Conservation (phyloP, 1,139 yeast species). For the Geotrichum citri-aurantii region DNA sequence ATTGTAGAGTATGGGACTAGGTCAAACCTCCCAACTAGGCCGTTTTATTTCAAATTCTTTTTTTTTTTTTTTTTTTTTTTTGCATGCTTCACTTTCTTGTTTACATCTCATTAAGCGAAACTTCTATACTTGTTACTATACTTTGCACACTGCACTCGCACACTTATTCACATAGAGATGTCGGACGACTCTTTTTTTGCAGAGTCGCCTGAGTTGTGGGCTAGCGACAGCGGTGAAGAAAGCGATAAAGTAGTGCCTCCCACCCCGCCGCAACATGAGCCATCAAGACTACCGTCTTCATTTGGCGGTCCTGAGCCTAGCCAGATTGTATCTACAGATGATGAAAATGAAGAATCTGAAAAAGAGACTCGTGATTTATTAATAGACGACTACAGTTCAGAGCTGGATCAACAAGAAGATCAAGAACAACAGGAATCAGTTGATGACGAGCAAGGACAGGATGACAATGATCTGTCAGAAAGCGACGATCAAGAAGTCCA, state of each 20-base stretch:
- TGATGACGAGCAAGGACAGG: too few relatives aligned
- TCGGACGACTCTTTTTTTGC: not conserved
- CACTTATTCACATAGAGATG: not conserved
- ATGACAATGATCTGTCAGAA: not conserved
- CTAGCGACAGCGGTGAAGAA: not conserved
- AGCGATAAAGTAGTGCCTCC: not conserved
- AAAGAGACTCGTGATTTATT: not conserved
- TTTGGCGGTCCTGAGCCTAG: not conserved
- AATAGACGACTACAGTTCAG: not conserved
- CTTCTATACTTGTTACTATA: too few relatives aligned
- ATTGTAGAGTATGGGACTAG: too few relatives aligned
- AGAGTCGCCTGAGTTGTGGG: not conserved
- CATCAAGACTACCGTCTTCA: not conserved
- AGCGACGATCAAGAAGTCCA: not conserved
- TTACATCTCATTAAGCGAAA: too few relatives aligned
- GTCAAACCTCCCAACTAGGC: not conserved
- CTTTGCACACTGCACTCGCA: too few relatives aligned
- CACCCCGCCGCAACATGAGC: not conserved
- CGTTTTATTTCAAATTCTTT: too few relatives aligned
- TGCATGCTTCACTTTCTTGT: not conserved
- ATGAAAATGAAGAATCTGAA: not conserved
- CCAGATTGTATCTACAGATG: not conserved
- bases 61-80: too few relatives aligned
- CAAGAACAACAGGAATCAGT: not conserved
- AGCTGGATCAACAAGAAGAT: not conserved